Base-by-base conservation (phyloP, 768 basidiomycete genomes). In the Tricholoma sp. region DNA sequence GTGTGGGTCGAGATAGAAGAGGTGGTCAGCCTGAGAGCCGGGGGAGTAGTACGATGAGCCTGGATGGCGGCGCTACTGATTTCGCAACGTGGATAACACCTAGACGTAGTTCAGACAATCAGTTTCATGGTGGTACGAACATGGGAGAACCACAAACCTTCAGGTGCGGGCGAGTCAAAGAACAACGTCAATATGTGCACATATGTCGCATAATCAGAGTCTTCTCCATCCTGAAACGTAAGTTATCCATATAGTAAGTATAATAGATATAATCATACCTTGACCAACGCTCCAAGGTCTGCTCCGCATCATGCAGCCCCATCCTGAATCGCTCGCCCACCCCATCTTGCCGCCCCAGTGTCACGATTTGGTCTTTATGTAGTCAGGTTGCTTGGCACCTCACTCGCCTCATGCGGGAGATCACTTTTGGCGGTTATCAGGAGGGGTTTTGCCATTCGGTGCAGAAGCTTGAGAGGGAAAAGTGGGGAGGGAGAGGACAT, bases 11-110 rank as follows among this genome's bases (percentile, higher is more conserved):
- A 91, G 82, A 66, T 92, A 89, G 66, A 93, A 87, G 6, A 98
- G 79, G 50, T 85, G 88, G 61, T 94, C 89, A 3, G 86, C 89
- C 68, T 99, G 96, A 0, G 87, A 81, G 14, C 93, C 96, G 50
- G 98, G 91, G 67, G 98, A 99, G 71, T 98, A 99, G 71, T 97
- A 98, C 0, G 94, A 97, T 0, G 92, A 94, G n/a, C 91, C 90
- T 0, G 96, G 96, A 19, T 96, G 82, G 2, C 96, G 96, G 35
- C 96, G 97, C 97, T 34, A 97, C 89, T 2, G 89, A 92, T 73
- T 98, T 95, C 0, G 95, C 71, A 94, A 93, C 0, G 89, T 91
- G 68, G 94, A 98, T 31, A 98, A 70, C 21, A 82, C 77, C 94
- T 96, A 63, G 16, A 45, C 6, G 5, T 16, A 22, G 19, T 21